phyloP scores from a whole-genome alignment of 2,329 filamentous ascomycete genomes.

The Scedosporium boydii region DNA sequence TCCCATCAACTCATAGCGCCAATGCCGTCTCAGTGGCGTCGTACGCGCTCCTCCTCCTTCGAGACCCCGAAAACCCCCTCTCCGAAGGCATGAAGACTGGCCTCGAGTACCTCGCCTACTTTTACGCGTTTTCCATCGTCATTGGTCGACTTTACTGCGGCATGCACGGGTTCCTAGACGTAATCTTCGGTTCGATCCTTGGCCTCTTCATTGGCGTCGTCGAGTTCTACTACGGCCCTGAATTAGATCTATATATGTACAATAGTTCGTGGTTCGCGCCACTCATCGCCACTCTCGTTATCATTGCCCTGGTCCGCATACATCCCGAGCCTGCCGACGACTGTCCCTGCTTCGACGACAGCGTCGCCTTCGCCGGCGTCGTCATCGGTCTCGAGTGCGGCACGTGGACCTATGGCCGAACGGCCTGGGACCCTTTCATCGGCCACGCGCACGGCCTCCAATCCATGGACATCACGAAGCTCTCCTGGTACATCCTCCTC shows the following conservation, averaged over 20 bases:
- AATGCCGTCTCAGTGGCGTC: slow-evolving; percentile 93
- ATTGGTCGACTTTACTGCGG: slow-evolving; percentile 91
- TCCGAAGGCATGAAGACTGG: slow-evolving; percentile 46
- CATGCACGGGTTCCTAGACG: slow-evolving; percentile 96
- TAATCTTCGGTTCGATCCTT: slow-evolving; percentile 68
- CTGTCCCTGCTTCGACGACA: slow-evolving; percentile 95
- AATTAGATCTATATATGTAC: slow-evolving; percentile 63
- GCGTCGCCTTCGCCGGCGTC: slow-evolving; percentile 84
- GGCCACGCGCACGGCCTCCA: slow-evolving; percentile 35
- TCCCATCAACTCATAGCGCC: slow-evolving; percentile 92
- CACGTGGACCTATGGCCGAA: slow-evolving; percentile 69
- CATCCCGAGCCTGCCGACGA: slow-evolving; percentile 95
- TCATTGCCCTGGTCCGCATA: slow-evolving; percentile 72
- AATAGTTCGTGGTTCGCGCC: slow-evolving; percentile 56
- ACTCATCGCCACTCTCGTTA: slow-evolving; percentile 50
- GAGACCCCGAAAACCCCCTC: slow-evolving; percentile 53
- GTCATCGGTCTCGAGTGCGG: slow-evolving; percentile 76
- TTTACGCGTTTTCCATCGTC: slow-evolving; percentile 83
- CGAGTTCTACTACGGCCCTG: slow-evolving; percentile 50
- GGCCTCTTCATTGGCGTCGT: slow-evolving; percentile 56
- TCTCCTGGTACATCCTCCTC: slow-evolving; percentile 56
- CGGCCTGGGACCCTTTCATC: slow-evolving; percentile 33
- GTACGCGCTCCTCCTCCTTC: slow-evolving; percentile 66
- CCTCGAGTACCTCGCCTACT: slow-evolving; percentile 64
- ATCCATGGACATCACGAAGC: slow-evolving; percentile 53